Evolutionary conservation across 2,329 filamentous ascomycete species (phyloP), one percentile per base, ranked within the genome.

Genomic region (Trichoderma oligosporum): DNA sequence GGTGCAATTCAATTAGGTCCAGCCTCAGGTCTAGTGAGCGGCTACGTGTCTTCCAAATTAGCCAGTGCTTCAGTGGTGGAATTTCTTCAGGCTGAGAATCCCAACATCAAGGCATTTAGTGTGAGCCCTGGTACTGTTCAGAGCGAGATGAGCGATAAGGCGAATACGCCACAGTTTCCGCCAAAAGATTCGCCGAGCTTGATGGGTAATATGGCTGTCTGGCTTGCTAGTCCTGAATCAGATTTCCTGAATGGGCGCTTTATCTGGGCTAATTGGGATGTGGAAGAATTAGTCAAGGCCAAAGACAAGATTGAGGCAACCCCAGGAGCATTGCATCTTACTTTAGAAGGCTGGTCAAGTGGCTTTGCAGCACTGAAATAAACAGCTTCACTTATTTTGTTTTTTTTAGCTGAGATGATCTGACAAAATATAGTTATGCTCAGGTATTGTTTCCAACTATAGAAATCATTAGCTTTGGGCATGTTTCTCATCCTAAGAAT

Each of bases 251-350:
- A 22, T 9, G 49, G 49, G 4, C 49, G 49, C 11, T 53, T 53
- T 8, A 8, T 53, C 4, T 53, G 49, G 49, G 49, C 49, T 14
- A 53, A 53, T 7, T 53, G 49, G 49, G 49, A 53, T 1, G 49
- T 53, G 6, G 38, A 44, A 44, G 49, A 31, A 16, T 14, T 53
- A 29, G 4, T 44, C 18, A 29, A 38, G 9, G 38, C 38, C 14
- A 53, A 53, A 24, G 49, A 53, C 12, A 44, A 53, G 4, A 53
- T 53, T 2, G 9, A n/a, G 14, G 38, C 49, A 4, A 44, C 33
- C 14, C 38, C 38, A 11, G 49, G 39, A 12, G 8, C 25, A 7
- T n/a, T 53, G 20, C 29, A n/a, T 7, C 16, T 53, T 1, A 20
- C 11, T 1, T 25, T 44, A 7, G 49, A 22, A 22, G 49, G 49